A percentile compares a stretch with the other conserved stretches of the same genome.
Evolutionary conservation across 352 stramenopile species (phyloP).

Genomic region (Thraustotheca clavata): DNA sequence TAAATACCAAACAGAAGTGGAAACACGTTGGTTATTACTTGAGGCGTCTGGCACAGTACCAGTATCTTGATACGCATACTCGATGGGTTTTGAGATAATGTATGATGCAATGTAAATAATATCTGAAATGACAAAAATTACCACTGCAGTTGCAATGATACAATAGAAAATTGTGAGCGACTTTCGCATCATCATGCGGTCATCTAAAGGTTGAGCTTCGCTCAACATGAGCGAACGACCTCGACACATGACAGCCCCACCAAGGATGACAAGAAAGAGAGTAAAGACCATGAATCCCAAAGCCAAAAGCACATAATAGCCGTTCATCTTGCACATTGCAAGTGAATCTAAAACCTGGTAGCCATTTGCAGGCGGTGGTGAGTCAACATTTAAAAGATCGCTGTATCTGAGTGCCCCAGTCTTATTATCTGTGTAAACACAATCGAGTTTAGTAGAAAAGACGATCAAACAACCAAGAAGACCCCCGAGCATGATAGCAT

Average conservation of each 20-base stretch:
- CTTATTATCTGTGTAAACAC: slow-evolving; percentile 43
- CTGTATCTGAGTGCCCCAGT: slow-evolving; percentile 43
- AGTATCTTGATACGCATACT: background rate
- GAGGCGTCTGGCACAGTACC: background rate
- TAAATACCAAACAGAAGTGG: slow-evolving; percentile 61
- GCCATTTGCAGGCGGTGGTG: slow-evolving; percentile 54
- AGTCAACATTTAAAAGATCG: slow-evolving; percentile 41
- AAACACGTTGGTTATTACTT: slow-evolving; percentile 9
- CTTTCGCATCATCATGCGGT: slow-evolving; percentile 49
- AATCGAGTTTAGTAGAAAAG: slow-evolving; percentile 48
- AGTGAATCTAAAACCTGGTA: slow-evolving; percentile 60
- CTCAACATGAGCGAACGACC: slow-evolving; percentile 79
- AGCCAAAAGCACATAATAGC: slow-evolving; percentile 70
- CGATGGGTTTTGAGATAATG: slow-evolving; percentile 25
- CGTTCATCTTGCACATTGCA: slow-evolving; percentile 63
- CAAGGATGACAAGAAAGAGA: slow-evolving; percentile 74
- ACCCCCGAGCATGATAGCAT: slow-evolving; percentile 49
- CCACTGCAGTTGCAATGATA: slow-evolving; percentile 80
- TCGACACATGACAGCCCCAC: slow-evolving; percentile 81
- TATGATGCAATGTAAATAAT: slow-evolving; percentile 86
- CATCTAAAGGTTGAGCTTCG: slow-evolving; percentile 63
- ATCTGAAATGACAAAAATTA: slow-evolving; percentile 79
- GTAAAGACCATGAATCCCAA: slow-evolving; percentile 77
- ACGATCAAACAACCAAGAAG: slow-evolving; percentile 53
- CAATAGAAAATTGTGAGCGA: slow-evolving; percentile 83